A percentile compares a stretch with the other conserved stretches of the same genome.
Conservation (phyloP, 768 basidiomycete genomes). For the Boletus coccyginus region DNA sequence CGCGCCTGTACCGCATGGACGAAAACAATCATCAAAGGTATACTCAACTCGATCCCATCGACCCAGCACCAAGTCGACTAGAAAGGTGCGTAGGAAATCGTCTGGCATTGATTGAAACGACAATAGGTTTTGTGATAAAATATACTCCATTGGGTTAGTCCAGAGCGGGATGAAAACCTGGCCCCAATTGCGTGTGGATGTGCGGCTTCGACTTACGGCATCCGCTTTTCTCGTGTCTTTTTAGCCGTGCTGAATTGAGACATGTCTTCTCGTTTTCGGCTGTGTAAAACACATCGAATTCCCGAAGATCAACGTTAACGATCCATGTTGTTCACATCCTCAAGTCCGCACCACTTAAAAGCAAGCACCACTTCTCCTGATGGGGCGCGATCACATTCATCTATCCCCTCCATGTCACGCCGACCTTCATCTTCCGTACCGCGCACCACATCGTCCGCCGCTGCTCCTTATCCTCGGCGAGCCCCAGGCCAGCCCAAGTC, state of each 20-base stretch:
- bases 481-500: slow-evolving; percentile 67
- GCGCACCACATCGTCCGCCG: slow-evolving; percentile 26
- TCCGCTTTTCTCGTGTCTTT: slow-evolving; percentile 37
- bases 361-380: slow-evolving; percentile 14
- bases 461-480: slow-evolving; percentile 43
- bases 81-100: neutral
- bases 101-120: neutral
- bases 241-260: slow-evolving; percentile 19
- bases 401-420: slow-evolving; percentile 52
- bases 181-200: slow-evolving; percentile 27
- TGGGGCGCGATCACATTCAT: slow-evolving; percentile 24
- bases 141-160: slow-evolving; percentile 16
- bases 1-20: neutral
- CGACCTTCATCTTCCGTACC: slow-evolving; percentile 41
- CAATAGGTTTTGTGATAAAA: slow-evolving; percentile 1
- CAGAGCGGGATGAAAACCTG: slow-evolving; percentile 17
- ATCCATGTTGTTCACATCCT: slow-evolving; percentile 14
- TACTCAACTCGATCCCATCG: neutral
- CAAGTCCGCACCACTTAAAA: slow-evolving; percentile 25
- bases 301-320: slow-evolving; percentile 32
- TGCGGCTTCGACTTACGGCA: slow-evolving; percentile 35
- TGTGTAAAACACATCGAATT: slow-evolving; percentile 24
- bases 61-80: neutral
- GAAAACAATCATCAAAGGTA: neutral
- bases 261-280: slow-evolving; percentile 17